phyloP scores from a whole-genome alignment of 2,329 filamentous ascomycete genomes.

The Fusarium citri region DNA sequence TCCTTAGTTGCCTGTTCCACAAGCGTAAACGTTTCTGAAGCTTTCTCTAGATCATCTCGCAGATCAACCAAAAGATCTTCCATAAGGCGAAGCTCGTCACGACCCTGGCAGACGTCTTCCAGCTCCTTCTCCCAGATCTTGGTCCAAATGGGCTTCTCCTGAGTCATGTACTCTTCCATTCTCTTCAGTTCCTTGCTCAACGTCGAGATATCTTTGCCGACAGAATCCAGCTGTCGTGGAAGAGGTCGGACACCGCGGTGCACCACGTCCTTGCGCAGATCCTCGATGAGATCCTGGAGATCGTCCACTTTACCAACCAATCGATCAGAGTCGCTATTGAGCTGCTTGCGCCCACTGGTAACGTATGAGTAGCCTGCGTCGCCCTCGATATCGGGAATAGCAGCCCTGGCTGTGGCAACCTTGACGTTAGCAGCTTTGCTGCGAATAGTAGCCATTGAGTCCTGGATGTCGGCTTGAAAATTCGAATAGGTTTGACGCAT shows the following conservation, averaged over 20 bases:
- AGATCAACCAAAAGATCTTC: slow-evolving; percentile 94
- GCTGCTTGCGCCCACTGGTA: slow-evolving; percentile 84
- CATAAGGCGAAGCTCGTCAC: slow-evolving; percentile 94
- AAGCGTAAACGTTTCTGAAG: slow-evolving; percentile 89
- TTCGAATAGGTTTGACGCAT: slow-evolving; percentile 92
- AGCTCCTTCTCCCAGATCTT: slow-evolving; percentile 99
- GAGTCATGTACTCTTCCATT: slow-evolving; percentile 90
- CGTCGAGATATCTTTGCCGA: slow-evolving; percentile 86
- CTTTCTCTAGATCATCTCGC: slow-evolving; percentile 94
- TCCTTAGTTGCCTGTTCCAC: slow-evolving; percentile 99
- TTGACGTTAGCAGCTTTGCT: slow-evolving; percentile 86
- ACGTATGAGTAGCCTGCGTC: slow-evolving; percentile 89
- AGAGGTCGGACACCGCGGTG: slow-evolving; percentile 89
- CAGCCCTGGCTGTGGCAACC: slow-evolving; percentile 75
- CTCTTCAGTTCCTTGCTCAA: slow-evolving; percentile 90
- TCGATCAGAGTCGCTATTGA: slow-evolving; percentile 88
- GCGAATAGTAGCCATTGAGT: slow-evolving; percentile 86
- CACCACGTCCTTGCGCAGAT: slow-evolving; percentile 97
- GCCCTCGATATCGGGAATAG: slow-evolving; percentile 77
- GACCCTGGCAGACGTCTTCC: slow-evolving; percentile 93
- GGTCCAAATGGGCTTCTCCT: slow-evolving; percentile 96
- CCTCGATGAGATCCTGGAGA: slow-evolving; percentile 95
- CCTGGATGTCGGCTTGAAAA: slow-evolving; percentile 88
- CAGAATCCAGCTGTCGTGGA: slow-evolving; percentile 87
- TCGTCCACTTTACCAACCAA: slow-evolving; percentile 95